Evolutionary conservation across 2,329 filamentous ascomycete species (phyloP).

Genomic region (Fusarium liriodendri): DNA sequence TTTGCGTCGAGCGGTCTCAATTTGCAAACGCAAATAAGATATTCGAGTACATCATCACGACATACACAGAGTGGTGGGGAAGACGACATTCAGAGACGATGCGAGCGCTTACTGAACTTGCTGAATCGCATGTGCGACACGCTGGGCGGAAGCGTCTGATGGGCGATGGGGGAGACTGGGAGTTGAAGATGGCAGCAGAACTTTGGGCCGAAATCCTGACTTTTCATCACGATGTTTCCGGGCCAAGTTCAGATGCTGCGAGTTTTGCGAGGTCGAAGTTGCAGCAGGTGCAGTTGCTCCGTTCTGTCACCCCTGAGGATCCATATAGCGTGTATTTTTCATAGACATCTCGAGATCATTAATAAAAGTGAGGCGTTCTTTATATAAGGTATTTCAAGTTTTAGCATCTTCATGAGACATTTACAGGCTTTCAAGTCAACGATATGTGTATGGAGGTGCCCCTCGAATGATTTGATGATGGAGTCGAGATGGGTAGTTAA

Average conservation of each 20-base stretch:
- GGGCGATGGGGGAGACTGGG: neutral
- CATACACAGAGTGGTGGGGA: neutral
- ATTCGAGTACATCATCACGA: neutral
- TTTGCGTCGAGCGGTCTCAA: neutral
- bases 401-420: no score
- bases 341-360: neutral
- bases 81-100: neutral
- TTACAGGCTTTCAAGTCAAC: no score
- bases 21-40: neutral
- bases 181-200: neutral
- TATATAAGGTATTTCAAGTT: neutral
- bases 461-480: no score
- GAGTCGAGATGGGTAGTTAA: no score
- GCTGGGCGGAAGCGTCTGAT: neutral
- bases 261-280: neutral
- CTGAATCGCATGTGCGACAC: neutral
- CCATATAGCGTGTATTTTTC: neutral
- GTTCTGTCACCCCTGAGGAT: neutral
- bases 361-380: neutral
- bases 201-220: neutral
- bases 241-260: neutral
- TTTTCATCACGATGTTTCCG: neutral
- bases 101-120: neutral
- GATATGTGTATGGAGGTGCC: no score
- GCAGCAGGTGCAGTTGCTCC: neutral